These are phyloP conservation scores for Monosporascus sp. DNA, from an alignment of 2,329 filamentous ascomycete genomes.

Conservation along the genomic window DNA sequence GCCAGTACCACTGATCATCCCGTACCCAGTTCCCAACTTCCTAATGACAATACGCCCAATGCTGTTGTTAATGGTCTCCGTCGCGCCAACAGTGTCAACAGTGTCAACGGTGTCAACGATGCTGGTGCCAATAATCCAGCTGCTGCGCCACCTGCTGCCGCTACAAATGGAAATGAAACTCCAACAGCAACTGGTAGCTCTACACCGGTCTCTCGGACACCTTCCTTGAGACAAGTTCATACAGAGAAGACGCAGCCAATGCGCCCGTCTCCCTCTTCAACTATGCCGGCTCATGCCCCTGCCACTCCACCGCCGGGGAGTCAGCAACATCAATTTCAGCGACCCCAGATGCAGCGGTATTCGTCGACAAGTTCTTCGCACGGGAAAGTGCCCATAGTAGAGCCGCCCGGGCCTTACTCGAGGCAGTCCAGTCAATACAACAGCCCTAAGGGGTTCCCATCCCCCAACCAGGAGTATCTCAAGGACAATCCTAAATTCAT, in stretches of 20 bases:
- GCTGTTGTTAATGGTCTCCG: not conserved
- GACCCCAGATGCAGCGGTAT: not conserved
- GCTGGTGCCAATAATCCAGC: not conserved
- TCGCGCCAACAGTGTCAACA: not conserved
- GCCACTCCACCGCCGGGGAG: not conserved
- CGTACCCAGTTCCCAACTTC: too few species aligned
- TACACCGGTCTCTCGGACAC: not conserved
- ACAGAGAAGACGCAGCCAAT: not conserved
- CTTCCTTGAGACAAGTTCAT: not conserved
- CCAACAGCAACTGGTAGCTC: not conserved
- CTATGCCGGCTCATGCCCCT: not conserved
- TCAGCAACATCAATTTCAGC: not conserved
- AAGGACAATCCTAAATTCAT: slow-evolving; percentile 28
- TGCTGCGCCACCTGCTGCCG: not conserved
- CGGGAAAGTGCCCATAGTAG: slow-evolving; percentile 15
- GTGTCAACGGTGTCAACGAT: not conserved
- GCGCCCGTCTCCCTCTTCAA: not conserved
- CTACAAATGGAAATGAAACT: not conserved
- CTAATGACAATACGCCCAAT: not conserved
- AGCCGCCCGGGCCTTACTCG: slow-evolving; percentile 8
- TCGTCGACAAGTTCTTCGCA: not conserved
- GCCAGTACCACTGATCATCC: not conserved
- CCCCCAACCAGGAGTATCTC: slow-evolving; percentile 26
- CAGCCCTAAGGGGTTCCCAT: slow-evolving; percentile 26
- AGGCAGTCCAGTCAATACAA: slow-evolving; percentile 2